Evolutionary conservation across 2,329 filamentous ascomycete genomes (phyloP).

Genomic region (Sporothrix globosa): DNA sequence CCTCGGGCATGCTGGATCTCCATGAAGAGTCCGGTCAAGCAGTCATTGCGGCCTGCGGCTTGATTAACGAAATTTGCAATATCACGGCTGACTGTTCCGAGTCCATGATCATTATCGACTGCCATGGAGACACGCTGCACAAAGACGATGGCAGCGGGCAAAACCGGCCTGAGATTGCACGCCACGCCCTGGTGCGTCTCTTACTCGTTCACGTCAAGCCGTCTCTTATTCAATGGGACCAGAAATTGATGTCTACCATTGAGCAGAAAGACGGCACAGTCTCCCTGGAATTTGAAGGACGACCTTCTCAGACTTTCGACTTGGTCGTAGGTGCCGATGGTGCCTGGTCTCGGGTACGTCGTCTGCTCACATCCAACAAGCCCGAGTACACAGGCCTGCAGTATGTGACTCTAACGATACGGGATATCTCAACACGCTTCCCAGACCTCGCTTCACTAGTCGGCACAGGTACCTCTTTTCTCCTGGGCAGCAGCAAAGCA

Average conservation of each 20-base stretch:
- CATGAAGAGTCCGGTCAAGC: conserved; percentile 51
- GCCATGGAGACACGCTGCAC: background rate
- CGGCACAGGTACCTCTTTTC: conserved; percentile 44
- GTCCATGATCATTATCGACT: background rate
- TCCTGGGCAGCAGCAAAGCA: background rate
- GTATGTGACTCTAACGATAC: conserved; percentile 45
- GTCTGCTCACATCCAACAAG: conserved; percentile 39
- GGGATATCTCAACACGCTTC: conserved; percentile 43
- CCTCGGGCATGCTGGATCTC: conserved; percentile 54
- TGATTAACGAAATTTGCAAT: background rate
- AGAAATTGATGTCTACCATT: background rate
- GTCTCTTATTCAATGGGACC: conserved; percentile 4
- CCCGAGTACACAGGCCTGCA: conserved; percentile 48
- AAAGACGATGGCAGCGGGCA: background rate
- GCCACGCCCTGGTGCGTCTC: background rate
- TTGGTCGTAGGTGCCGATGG: conserved; percentile 9
- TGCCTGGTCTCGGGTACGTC: background rate
- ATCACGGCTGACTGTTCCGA: background rate
- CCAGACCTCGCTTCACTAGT: conserved; percentile 47
- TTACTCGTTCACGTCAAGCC: background rate
- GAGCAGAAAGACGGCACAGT: background rate
- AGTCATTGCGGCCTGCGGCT: conserved; percentile 43
- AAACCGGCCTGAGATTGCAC: conserved; percentile 8
- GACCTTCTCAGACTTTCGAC: background rate
- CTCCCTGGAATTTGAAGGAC: background rate